Conservation (phyloP, 305 asterid species). For the Rubia balearica region DNA sequence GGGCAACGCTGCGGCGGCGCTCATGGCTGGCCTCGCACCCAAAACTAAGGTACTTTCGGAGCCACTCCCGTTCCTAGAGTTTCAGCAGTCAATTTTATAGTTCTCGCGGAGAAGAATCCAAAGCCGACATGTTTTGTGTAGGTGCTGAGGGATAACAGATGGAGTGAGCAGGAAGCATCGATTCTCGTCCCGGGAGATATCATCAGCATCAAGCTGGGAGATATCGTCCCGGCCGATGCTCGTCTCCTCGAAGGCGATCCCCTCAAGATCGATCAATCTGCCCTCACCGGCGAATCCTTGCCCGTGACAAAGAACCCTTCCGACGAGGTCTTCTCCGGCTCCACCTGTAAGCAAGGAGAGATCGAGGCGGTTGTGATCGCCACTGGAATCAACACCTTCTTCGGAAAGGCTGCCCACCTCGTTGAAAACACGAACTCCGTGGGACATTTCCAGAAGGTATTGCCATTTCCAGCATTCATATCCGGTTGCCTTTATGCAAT, state of each 20-base stretch:
- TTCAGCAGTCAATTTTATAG: no score
- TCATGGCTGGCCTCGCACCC: conserved; percentile 90
- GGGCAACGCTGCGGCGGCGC: conserved; percentile 84
- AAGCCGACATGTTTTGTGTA: conserved; percentile 5
- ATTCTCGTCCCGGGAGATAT: conserved; percentile 70
- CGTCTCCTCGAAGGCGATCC: conserved; percentile 73
- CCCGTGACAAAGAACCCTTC: conserved; percentile 73
- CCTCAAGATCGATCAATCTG: conserved; percentile 78
- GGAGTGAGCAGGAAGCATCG: conserved; percentile 65
- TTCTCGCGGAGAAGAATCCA: no score
- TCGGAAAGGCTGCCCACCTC: conserved; percentile 91
- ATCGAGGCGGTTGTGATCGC: conserved; percentile 89
- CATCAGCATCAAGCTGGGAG: conserved; percentile 64
- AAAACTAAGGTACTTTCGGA: conserved; percentile 51
- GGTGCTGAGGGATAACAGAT: conserved; percentile 62
- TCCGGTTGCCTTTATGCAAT: no score
- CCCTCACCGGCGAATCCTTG: conserved; percentile 85
- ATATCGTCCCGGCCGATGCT: conserved; percentile 76
- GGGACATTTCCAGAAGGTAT: conserved; percentile 89
- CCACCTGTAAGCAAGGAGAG: conserved; percentile 95
- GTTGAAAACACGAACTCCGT: conserved; percentile 84
- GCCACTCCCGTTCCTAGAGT: no score
- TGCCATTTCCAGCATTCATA: no score
- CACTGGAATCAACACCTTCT: conserved; percentile 87
- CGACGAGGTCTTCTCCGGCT: conserved; percentile 69